Percentiles rank a stretch among this genome's conserved stretches.
Conservation (phyloP, 2,329 filamentous ascomycete genomes). For the Botrytis deweyae region DNA sequence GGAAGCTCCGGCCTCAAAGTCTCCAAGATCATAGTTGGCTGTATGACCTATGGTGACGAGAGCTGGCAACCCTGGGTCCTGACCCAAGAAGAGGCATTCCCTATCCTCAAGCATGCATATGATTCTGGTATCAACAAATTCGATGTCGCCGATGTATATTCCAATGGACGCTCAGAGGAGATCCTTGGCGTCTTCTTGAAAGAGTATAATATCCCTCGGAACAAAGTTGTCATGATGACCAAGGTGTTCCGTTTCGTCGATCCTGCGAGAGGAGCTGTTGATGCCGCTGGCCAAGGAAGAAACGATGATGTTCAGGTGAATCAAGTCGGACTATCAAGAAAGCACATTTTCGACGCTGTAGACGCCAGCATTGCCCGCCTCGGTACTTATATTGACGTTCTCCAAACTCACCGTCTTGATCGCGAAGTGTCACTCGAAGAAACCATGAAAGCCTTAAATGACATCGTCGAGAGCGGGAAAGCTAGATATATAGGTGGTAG, state of each 20-base stretch:
- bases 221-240: not conserved
- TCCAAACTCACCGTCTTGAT: not conserved
- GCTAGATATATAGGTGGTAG: not conserved
- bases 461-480: not conserved
- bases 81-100: not conserved
- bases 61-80: not conserved
- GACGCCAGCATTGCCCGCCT: not conserved
- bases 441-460: not conserved
- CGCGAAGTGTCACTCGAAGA: not conserved
- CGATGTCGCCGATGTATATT: not conserved
- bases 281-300: not conserved
- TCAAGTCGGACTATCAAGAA: not conserved
- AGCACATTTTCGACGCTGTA: not conserved
- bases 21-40: not conserved
- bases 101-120: not conserved
- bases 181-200: not conserved
- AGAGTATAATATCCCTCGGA: not conserved
- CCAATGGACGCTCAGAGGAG: not conserved
- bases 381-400: not conserved
- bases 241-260: not conserved
- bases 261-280: not conserved
- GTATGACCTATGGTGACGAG: not conserved
- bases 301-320: not conserved
- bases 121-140: not conserved
- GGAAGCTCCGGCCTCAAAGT: not conserved